Percentiles rank a stretch among this genome's conserved stretches.
Conservation (phyloP, 345 rosid genomes). For the Cardamine occulta region DNA sequence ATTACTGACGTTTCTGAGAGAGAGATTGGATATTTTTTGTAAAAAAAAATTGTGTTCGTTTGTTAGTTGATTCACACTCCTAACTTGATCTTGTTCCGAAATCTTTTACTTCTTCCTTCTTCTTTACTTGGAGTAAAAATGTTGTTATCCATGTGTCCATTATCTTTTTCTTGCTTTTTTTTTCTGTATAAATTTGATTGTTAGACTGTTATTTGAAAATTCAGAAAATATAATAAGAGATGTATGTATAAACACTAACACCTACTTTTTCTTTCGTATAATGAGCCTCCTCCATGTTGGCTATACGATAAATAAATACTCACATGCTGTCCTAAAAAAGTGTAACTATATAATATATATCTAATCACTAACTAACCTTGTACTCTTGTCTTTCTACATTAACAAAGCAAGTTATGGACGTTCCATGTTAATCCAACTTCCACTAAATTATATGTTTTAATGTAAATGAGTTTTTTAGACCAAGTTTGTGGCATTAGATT, state of each 20-base stretch:
- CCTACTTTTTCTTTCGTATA: conserved; percentile 23
- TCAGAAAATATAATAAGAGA: neutral
- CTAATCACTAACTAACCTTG: conserved; percentile 1
- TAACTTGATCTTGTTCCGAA: conserved; percentile 22
- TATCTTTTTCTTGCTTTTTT: neutral
- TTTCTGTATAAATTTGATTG: neutral
- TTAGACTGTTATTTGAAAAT: neutral
- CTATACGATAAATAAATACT: neutral
- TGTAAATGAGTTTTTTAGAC: neutral
- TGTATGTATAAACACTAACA: neutral
- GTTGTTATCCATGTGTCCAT: neutral
- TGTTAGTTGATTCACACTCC: conserved; percentile 22
- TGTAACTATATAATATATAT: neutral
- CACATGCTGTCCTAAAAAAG: conserved; percentile 20
- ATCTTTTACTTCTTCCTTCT: conserved; percentile 15
- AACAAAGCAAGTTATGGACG: neutral
- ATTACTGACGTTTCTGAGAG: conserved; percentile 27
- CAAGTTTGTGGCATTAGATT: neutral
- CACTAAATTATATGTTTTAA: too few species aligned
- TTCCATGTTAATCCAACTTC: neutral
- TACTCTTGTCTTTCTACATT: neutral
- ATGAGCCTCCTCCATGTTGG: conserved; percentile 37
- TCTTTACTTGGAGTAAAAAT: conserved; percentile 30
- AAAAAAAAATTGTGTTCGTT: conserved; percentile 26
- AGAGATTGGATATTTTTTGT: conserved; percentile 32